Conservation (phyloP, 495 filamentous ascomycete species). For the Cryomyces minteri region DNA sequence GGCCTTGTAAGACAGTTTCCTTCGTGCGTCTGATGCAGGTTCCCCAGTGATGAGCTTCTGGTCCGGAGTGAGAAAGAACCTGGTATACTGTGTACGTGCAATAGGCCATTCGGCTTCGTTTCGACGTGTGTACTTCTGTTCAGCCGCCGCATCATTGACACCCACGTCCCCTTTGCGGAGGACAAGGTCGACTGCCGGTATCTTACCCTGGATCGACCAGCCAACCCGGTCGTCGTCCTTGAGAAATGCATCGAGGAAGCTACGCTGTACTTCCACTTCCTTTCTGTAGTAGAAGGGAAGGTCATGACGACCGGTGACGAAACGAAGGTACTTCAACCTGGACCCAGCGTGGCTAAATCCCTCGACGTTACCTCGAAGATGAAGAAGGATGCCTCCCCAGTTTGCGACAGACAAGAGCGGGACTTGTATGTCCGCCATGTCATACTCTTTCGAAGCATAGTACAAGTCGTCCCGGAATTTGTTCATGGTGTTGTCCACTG, state of each 20-base stretch:
- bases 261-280: constrained; percentile 42
- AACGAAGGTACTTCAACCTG: constrained; percentile 42
- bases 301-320: constrained; percentile 51
- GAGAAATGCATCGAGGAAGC: constrained; percentile 50
- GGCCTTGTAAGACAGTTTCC: constrained; percentile 33
- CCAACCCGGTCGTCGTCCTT: constrained; percentile 42
- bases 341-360: constrained; percentile 41
- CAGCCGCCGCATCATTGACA: constrained; percentile 37
- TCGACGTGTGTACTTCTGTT: constrained; percentile 30
- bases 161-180: constrained; percentile 45
- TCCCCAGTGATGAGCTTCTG: constrained; percentile 15
- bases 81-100: constrained; percentile 37
- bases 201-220: constrained; percentile 34
- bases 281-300: constrained; percentile 52
- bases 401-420: constrained; percentile 45
- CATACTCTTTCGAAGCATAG: constrained; percentile 41
- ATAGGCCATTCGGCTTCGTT: constrained; percentile 45
- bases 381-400: constrained; percentile 45
- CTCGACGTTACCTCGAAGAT: constrained; percentile 46
- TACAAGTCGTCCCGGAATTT: constrained; percentile 39
- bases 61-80: constrained; percentile 30
- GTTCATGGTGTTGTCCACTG: constrained; percentile 33
- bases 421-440: constrained; percentile 40
- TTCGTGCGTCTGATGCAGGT: constrained; percentile 2
- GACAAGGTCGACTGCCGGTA: constrained; percentile 34